A percentile compares a stretch with the other conserved stretches of the same genome.
Conservation (phyloP, 306 rosid genomes). For the Myrica gale region DNA sequence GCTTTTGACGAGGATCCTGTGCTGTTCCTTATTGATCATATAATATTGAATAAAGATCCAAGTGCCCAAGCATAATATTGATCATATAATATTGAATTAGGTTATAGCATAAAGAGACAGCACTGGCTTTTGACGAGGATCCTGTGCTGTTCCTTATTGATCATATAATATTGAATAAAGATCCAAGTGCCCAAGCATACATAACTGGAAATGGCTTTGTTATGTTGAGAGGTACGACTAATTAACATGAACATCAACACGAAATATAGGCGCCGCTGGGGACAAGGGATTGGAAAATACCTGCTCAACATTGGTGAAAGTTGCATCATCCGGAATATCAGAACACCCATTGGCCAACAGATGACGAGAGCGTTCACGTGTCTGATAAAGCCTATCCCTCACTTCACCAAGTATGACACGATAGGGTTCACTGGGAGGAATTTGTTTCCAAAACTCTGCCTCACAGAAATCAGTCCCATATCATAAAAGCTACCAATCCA, state of each 20-base stretch:
- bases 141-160: neutral
- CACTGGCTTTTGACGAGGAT: neutral
- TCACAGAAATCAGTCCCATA: conserved; percentile 17
- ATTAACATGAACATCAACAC: neutral
- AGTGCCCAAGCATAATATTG: neutral
- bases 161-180: neutral
- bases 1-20: neutral
- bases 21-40: neutral
- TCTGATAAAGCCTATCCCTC: conserved; percentile 89
- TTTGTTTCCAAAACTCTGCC: conserved; percentile 88
- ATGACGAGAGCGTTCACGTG: conserved; percentile 95
- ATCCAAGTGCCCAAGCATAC: neutral
- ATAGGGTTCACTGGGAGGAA: conserved; percentile 87
- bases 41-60: neutral
- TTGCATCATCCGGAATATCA: conserved; percentile 87
- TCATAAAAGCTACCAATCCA: conserved; percentile 2
- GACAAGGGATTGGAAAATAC: conserved; percentile 31
- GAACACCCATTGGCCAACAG: conserved; percentile 74
- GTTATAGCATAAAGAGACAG: neutral
- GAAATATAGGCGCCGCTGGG: neutral
- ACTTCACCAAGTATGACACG: conserved; percentile 91
- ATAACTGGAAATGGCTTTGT: neutral
- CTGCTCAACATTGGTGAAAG: conserved; percentile 81
- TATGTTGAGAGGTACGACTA: neutral
- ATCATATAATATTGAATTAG: too few species aligned